Evolutionary conservation across 2,329 filamentous ascomycete species (phyloP).

Genomic region (Reticulascus tulasneorum): DNA sequence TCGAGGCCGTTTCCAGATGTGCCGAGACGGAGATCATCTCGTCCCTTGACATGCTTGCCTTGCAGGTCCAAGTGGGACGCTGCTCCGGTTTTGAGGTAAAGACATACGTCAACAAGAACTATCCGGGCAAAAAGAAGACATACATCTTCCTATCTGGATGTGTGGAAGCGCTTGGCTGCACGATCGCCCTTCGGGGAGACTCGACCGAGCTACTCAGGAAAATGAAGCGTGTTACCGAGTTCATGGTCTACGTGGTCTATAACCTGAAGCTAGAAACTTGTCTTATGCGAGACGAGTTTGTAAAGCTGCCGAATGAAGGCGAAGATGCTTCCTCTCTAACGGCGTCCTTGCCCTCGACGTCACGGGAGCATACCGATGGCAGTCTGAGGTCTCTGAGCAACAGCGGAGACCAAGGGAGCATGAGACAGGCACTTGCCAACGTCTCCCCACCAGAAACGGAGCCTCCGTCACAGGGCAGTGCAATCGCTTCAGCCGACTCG

Average conservation of each 20-base stretch:
- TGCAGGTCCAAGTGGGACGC: conserved; percentile 71
- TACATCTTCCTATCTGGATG: conserved; percentile 95
- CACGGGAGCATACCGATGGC: conserved; percentile 29
- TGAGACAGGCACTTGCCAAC: conserved; percentile 27
- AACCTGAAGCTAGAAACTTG: conserved; percentile 95
- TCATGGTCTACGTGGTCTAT: conserved; percentile 99
- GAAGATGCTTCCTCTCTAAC: conserved; percentile 25
- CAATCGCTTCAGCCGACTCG: conserved; percentile 8
- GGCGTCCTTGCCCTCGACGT: conserved; percentile 30
- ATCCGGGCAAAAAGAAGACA: conserved; percentile 77
- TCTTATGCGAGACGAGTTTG: conserved; percentile 87
- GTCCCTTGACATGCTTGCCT: conserved; percentile 86
- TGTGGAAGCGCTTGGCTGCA: conserved; percentile 85
- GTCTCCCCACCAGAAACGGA: conserved; percentile 30
- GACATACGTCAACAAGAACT: conserved; percentile 80
- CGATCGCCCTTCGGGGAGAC: conserved; percentile 84
- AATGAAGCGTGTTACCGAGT: conserved; percentile 92
- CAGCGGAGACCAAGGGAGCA: conserved; percentile 18
- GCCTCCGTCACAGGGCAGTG: conserved; percentile 15
- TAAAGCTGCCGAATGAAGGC: conserved; percentile 68
- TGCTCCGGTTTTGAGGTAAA: conserved; percentile 91
- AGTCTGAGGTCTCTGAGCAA: conserved; percentile 30
- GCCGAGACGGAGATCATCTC: conserved; percentile 90
- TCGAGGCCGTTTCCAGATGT: conserved; percentile 90
- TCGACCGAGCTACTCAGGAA: conserved; percentile 66